phyloP scores from a whole-genome alignment of 2,329 filamentous ascomycete species.

The Sclerotinia borealis region DNA sequence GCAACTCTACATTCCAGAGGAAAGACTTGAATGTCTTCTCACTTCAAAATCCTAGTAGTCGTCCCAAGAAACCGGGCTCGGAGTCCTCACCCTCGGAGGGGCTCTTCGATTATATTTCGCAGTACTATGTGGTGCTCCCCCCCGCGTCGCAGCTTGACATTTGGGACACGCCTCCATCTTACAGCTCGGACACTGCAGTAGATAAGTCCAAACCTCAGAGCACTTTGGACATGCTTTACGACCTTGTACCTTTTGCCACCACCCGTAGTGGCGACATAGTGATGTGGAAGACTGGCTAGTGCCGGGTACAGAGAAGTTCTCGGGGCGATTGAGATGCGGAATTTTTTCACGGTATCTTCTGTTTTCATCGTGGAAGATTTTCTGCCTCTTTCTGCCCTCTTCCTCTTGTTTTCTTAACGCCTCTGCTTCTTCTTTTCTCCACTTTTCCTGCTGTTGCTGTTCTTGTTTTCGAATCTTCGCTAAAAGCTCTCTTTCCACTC shows the following conservation, averaged over 20 bases:
- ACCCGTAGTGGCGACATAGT: conserved; percentile 19
- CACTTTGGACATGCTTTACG: conserved; percentile 18
- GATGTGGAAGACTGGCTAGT: neutral
- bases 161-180: conserved; percentile 20
- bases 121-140: neutral
- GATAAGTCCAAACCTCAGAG: conserved; percentile 15
- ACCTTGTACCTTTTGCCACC: conserved; percentile 23
- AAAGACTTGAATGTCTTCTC: neutral
- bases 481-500: neutral
- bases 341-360: no score
- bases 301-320: neutral
- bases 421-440: conserved; percentile 16
- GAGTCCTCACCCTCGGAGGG: neutral
- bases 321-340: neutral
- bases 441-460: conserved; percentile 14
- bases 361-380: neutral
- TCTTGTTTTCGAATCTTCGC: conserved; percentile 13
- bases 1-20: neutral
- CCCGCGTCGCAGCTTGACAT: conserved; percentile 13
- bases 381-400: conserved; percentile 13
- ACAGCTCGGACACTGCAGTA: conserved; percentile 23
- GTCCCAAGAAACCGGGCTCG: neutral
- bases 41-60: neutral
- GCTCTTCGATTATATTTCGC: neutral
- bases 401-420: conserved; percentile 15